These are phyloP conservation scores for Phytophthora hybrid DNA, from an alignment of 352 stramenopile species.

Conservation along the genomic window DNA sequence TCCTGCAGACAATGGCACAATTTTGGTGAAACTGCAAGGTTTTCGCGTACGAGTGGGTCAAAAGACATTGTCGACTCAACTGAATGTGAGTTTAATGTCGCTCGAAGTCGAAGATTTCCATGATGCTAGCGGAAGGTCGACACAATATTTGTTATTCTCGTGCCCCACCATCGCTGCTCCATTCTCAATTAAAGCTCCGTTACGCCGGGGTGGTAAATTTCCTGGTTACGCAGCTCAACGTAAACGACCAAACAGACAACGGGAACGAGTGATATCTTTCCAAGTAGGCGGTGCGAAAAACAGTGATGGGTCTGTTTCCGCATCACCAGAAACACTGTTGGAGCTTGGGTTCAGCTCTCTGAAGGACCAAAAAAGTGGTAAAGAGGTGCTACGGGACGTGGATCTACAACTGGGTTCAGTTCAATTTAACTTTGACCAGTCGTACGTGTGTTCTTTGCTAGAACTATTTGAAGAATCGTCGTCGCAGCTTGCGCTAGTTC, in stretches of 20 bases:
- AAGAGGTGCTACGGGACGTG: conserved; percentile 63
- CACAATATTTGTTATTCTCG: conserved; percentile 84
- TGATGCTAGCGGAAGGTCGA: conserved; percentile 63
- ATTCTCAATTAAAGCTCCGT: conserved; percentile 65
- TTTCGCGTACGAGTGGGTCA: conserved; percentile 83
- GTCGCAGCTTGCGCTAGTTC: conserved; percentile 51
- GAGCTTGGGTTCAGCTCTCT: conserved; percentile 68
- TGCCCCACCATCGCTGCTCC: conserved; percentile 73
- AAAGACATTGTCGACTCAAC: conserved; percentile 82
- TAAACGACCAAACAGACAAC: conserved; percentile 47
- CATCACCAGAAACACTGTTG: conserved; percentile 60
- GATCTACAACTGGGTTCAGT: conserved; percentile 79
- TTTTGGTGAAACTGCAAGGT: conserved; percentile 83
- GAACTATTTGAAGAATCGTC: conserved; percentile 79
- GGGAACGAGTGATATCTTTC: conserved; percentile 77
- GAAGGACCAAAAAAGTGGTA: conserved; percentile 68
- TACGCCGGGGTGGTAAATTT: conserved; percentile 52
- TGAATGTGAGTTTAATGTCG: conserved; percentile 73
- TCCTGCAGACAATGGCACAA: conserved; percentile 62
- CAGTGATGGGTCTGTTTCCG: conserved; percentile 14
- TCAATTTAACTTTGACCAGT: conserved; percentile 88
- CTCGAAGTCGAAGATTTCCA: conserved; percentile 84
- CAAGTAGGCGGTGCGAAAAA: conserved; percentile 37
- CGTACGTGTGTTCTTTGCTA: conserved; percentile 81
- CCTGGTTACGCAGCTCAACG: conserved; percentile 37